phyloP scores from a whole-genome alignment of 441 rosid species.

The Euphorbia celastroides region DNA sequence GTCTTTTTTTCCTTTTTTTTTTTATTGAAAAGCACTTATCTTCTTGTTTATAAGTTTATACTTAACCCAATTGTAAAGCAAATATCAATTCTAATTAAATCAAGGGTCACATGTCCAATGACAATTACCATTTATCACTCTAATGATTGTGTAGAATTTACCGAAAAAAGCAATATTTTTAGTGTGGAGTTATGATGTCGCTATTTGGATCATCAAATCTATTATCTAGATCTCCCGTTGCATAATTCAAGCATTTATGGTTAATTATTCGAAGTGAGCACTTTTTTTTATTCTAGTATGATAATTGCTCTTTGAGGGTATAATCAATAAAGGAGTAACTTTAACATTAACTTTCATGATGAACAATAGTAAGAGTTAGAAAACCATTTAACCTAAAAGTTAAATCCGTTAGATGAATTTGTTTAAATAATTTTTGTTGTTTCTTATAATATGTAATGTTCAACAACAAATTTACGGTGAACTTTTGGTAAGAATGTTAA shows the following conservation, averaged over 20 bases:
- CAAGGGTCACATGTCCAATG: constrained; percentile 21
- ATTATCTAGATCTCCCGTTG: background rate
- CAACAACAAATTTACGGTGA: no score
- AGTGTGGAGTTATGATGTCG: background rate
- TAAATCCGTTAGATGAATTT: no score
- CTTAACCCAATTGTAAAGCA: constrained; percentile 5
- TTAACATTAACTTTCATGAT: background rate
- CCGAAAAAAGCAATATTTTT: background rate
- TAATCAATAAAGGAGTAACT: constrained; percentile 9
- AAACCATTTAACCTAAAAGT: no score
- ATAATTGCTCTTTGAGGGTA: background rate
- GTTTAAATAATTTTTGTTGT: no score
- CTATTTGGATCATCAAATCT: background rate
- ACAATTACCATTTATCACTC: constrained; percentile 8
- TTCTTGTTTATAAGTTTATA: constrained; percentile 6
- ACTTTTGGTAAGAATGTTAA: no score
- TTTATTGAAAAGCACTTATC: no score
- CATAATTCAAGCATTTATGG: constrained; percentile 1
- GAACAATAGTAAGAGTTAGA: background rate
- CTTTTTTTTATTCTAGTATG: background rate
- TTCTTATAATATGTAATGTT: no score
- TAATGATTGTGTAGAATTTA: constrained; percentile 8
- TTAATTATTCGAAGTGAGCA: background rate
- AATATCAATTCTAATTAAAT: constrained; percentile 15
- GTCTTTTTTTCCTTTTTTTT: no score